Base-by-base conservation (phyloP, 2,329 filamentous ascomycete species). In the Fusarium denticulatum region DNA sequence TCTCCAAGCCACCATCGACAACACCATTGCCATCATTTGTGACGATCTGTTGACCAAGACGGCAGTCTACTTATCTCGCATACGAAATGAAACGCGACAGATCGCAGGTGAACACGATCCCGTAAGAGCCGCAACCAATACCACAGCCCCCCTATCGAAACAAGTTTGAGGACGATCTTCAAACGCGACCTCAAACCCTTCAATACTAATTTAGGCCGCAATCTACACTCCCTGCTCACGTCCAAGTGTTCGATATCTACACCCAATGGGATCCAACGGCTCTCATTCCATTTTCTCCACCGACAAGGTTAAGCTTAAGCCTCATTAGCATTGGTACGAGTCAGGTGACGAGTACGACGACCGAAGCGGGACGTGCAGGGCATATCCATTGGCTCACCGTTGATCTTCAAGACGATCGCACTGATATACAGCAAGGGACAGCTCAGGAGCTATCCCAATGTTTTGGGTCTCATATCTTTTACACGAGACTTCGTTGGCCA, bases 351-450 rank as follows among this genome's bases (percentile, higher is more conserved):
- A 26, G 28, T 28, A 28, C 46, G 15, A 43, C 49, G 28, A 49
- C 59, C 24, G 16, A 26, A 46, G 65, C 26, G 67, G 67, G 59
- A 53, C 43, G 28, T 24, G 30, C 58, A 69, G 26, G 59, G 45
- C 12, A 10, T 10, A 5, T 39, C 39, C 2, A 71, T 71, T 71
- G 66, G 67, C 60, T 71, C 67, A 71, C 53, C 60, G 60, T 32
- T 56, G 67, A 71, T 67, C 67, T 66, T 60, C 67, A 28, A 43
- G 67, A 49, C 49, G 67, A 71, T 71, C 67, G 28, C 47, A 69
- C 50, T 64, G 64, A 64, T 66, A 43, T 47, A 64, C 40, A 46
- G 32, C 64, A 64, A 49, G 64, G 62, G 62, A 43, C 42, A 45
- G 32, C 32, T 56, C 53, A 46, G 43, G 43, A 60, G 32, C 47